phyloP scores from a whole-genome alignment of 768 basidiomycete species.

The Boletus patriciae region DNA sequence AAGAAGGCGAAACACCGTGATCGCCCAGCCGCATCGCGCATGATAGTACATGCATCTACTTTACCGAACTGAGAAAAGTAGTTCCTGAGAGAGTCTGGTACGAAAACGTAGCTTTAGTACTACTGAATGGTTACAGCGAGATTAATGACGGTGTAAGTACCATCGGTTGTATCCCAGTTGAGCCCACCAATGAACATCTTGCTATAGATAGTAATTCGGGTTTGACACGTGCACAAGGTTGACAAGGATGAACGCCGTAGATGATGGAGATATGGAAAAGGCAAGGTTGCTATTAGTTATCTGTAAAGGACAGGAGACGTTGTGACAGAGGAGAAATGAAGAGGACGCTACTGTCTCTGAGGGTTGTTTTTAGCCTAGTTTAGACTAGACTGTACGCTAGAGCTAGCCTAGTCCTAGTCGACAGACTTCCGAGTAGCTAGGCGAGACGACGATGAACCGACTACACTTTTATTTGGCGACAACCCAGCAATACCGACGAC shows the following conservation, averaged over 20 bases:
- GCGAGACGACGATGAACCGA: constrained; percentile 43
- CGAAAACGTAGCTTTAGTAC: constrained; percentile 40
- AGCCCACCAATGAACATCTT: constrained; percentile 99
- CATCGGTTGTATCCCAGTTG: constrained; percentile 99
- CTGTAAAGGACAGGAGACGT: constrained; percentile 62
- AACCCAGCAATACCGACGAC: constrained; percentile 28
- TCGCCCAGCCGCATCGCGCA: constrained; percentile 93
- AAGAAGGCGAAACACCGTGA: constrained; percentile 98
- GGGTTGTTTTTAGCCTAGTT: constrained; percentile 67
- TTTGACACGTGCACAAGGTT: constrained; percentile 26
- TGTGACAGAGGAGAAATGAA: constrained; percentile 57
- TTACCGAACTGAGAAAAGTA: constrained; percentile 97
- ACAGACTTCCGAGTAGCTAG: constrained; percentile 52
- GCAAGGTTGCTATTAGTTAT: constrained; percentile 77
- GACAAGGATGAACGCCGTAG: constrained; percentile 28
- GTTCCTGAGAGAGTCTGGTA: constrained; percentile 68
- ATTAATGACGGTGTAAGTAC: constrained; percentile 55
- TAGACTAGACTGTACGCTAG: constrained; percentile 79
- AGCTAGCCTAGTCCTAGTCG: constrained; percentile 72
- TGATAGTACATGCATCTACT: constrained; percentile 97
- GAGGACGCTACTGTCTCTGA: constrained; percentile 74
- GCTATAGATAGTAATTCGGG: constrained; percentile 51
- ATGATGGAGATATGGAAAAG: constrained; percentile 35
- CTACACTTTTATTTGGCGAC: constrained; percentile 38
- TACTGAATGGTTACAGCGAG: constrained; percentile 39